phyloP scores from a whole-genome alignment of 495 filamentous ascomycete species.

The Hypoxylon lienhwacheense region DNA sequence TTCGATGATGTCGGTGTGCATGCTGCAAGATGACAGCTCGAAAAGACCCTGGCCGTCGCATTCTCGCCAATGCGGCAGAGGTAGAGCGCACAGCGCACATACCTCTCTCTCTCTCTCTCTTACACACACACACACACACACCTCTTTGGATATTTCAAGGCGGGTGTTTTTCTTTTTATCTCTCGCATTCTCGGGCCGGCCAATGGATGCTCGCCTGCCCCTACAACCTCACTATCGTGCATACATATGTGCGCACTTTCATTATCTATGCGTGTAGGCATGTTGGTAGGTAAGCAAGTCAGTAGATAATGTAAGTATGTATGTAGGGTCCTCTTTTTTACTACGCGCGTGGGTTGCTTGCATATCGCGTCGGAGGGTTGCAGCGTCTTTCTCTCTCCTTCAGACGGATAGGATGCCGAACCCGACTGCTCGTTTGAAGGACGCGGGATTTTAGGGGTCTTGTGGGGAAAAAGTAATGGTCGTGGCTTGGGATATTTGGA shows the following conservation, averaged over 20 bases:
- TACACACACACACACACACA: no score
- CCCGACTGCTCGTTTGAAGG: background rate
- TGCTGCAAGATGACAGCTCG: constrained; percentile 21
- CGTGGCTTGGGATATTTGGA: constrained; percentile 18
- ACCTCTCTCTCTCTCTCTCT: no score
- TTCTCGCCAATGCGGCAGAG: constrained; percentile 22
- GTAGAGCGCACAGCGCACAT: no score
- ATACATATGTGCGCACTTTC: background rate
- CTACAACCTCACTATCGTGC: no score
- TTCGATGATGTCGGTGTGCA: constrained; percentile 26
- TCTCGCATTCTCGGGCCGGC: constrained; percentile 10
- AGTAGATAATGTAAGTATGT: background rate
- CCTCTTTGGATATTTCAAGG: constrained; percentile 18
- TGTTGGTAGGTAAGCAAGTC: constrained; percentile 10
- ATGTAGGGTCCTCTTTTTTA: background rate
- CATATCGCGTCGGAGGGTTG: background rate
- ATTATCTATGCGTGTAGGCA: constrained; percentile 8
- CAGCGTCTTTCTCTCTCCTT: background rate
- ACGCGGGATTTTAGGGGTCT: constrained; percentile 10
- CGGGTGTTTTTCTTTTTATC: no score
- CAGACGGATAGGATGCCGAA: constrained; percentile 21
- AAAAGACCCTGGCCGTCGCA: constrained; percentile 31
- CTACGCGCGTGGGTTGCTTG: background rate
- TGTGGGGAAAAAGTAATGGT: constrained; percentile 10
- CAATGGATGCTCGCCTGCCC: constrained; percentile 12